Base-by-base conservation (phyloP, 2,329 filamentous ascomycete genomes). In the Arthroderma sp. region DNA sequence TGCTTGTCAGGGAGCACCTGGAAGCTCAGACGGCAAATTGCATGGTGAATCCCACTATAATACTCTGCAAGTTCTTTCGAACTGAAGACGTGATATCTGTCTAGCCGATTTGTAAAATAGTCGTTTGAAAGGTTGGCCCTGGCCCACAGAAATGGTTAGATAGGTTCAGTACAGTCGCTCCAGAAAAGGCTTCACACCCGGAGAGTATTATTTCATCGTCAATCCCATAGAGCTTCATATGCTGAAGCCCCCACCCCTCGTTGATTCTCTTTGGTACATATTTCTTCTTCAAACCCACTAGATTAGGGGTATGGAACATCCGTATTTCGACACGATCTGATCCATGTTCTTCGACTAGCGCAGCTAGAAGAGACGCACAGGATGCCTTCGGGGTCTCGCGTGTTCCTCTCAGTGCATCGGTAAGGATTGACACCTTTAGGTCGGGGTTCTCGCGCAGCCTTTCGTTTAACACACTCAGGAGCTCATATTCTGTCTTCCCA, bases 181-280 rank as follows among this genome's bases (percentile, higher is more conserved):
- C 36, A 38, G 15, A 32, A 45, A 27, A 39, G 41, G 44, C 15
- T 42, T 44, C 69, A 50, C 73, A 86, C 77, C 87, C 88, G 5
- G 88, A 94, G 56, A 98, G 77, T 52, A 98, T 89, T 47, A 98
- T 83, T 62, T 94, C 87, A 57, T 98, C 87, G 56, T 98, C 91
- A 22, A 94, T 70, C 0, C 91, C 91, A 55, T 98, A 98, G 0
- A 98, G 71, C 72, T 98, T 98, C 89, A 98, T 98, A 60, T 98
- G 91, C 61, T 98, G 91, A 49, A 98, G 66, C 1, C 91, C 91
- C 91, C 91, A 98, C 11, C 91, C 91, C 66, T 98, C 91, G 54
- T 98, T 98, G 60, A 98, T 89, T 15, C 91, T 75, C 58, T 78
- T 85, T 0, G 91, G 91, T 2, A 96, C 77, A 53, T 84, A 71